phyloP scores from a whole-genome alignment of 345 rosid species.

The Ailanthus altissimus region DNA sequence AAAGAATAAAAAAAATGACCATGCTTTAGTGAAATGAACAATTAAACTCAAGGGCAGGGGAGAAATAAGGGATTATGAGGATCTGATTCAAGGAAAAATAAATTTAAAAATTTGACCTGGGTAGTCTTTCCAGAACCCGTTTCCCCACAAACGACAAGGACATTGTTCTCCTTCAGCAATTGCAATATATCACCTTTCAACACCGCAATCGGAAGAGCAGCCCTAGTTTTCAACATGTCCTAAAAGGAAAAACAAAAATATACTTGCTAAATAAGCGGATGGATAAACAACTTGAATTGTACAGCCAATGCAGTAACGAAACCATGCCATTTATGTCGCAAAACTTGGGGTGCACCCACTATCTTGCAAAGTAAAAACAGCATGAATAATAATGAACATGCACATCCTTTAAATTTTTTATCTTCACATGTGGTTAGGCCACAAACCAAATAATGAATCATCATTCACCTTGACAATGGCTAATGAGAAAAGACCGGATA shows the following conservation, averaged over 20 bases:
- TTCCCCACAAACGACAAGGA: conserved; percentile 92
- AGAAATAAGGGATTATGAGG: neutral
- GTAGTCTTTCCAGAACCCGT: conserved; percentile 99
- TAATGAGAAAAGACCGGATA: neutral
- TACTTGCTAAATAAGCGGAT: neutral
- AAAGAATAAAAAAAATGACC: neutral
- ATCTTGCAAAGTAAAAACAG: neutral
- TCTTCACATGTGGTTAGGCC: neutral
- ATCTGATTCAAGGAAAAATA: neutral
- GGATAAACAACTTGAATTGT: neutral
- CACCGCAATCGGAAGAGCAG: conserved; percentile 76
- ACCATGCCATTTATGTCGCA: neutral
- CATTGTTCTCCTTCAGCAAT: conserved; percentile 64
- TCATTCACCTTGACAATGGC: neutral
- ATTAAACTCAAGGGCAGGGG: conserved; percentile 5
- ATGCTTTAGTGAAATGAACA: neutral
- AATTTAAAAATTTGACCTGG: conserved; percentile 52
- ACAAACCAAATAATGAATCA: neutral
- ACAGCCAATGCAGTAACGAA: neutral
- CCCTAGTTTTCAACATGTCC: conserved; percentile 69
- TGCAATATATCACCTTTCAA: conserved; percentile 67
- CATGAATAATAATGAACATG: neutral
- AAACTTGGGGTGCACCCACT: neutral
- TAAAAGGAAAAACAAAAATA: conserved; percentile 31
- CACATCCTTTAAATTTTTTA: neutral